Base-by-base conservation (phyloP, 192 early-diverging fungal species). In the Rhizophagus prolifer region DNA sequence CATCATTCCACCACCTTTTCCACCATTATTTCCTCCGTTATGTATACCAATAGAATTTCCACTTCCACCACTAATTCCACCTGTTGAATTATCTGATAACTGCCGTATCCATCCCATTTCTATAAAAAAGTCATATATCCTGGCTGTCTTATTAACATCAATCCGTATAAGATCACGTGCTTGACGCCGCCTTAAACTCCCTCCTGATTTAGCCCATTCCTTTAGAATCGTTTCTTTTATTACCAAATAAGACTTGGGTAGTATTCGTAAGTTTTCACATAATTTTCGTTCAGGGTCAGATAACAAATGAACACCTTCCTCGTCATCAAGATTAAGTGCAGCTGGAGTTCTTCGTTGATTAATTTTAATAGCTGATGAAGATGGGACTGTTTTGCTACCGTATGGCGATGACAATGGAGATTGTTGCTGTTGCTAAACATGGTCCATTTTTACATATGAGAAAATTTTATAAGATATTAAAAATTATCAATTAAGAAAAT, bases 101-200 rank as follows among this genome's bases (percentile, higher is more conserved):
- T 38, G 65, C n/a, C 65, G 14, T 67, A 98, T 92, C 97, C 97
- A 98, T 8, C 96, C 95, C 81, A 87, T 93, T 72, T 93, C 89
- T 10, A 96, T 90, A 81, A 97, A 99, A 81, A 97, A 97, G 78
- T 98, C 94, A 77, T 93, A 97, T 10, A 99, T 90, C 79, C 87
- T 82, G 79, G 87, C 87, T 4, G 95, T 93, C 81, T 95, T 98
- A 84, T 92, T 91, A 5, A 92, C 92, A 81, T 99, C 97, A 73
- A 98, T 96, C 83, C 94, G 94, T 83, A 96, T 91, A 71, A 99
- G 79, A 62, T 92, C 87, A n/a, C 94, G 83, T 3, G 94, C 93
- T 72, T 92, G 89, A 62, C 92, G 87, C 63, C 94, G 86, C 65
- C 88, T 86, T 74, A 99, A 83, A 5, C 64, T 71, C 9, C 95